phyloP scores from a whole-genome alignment of 495 filamentous ascomycete species.

The Aspergillus wentii region DNA sequence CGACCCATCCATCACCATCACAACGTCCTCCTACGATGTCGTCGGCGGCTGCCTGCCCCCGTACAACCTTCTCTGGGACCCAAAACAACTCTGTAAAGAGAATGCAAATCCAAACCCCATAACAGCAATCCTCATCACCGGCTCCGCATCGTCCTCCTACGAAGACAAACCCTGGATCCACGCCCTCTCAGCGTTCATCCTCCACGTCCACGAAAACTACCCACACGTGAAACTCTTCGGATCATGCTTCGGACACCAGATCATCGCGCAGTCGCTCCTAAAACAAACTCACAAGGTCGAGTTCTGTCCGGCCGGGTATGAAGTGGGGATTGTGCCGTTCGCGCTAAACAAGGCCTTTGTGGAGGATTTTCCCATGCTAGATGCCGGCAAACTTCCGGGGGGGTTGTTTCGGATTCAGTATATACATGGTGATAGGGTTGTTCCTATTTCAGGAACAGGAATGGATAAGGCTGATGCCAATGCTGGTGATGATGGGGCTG shows the following conservation, averaged over 20 bases:
- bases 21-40: constrained; percentile 32
- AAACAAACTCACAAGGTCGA: too few relatives aligned
- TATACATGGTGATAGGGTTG: constrained; percentile 30
- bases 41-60: constrained; percentile 29
- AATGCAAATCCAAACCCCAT: constrained; percentile 15
- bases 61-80: constrained; percentile 18
- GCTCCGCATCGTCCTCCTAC: constrained; percentile 31
- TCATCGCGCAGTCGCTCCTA: constrained; percentile 39
- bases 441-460: too few relatives aligned
- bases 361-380: constrained; percentile 13
- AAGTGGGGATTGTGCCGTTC: constrained; percentile 37
- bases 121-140: constrained; percentile 38
- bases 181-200: constrained; percentile 23
- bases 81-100: background rate
- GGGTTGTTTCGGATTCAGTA: constrained; percentile 23
- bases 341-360: constrained; percentile 22
- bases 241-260: constrained; percentile 46
- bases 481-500: too few relatives aligned
- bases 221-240: constrained; percentile 43
- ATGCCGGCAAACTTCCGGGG: background rate
- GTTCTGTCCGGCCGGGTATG: constrained; percentile 21
- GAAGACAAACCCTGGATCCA: constrained; percentile 32
- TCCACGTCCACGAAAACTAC: constrained; percentile 27
- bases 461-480: too few relatives aligned
- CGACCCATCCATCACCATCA: constrained; percentile 10